phyloP scores from a whole-genome alignment of 148 eudicot genomes.

The Linanthus parryae region DNA sequence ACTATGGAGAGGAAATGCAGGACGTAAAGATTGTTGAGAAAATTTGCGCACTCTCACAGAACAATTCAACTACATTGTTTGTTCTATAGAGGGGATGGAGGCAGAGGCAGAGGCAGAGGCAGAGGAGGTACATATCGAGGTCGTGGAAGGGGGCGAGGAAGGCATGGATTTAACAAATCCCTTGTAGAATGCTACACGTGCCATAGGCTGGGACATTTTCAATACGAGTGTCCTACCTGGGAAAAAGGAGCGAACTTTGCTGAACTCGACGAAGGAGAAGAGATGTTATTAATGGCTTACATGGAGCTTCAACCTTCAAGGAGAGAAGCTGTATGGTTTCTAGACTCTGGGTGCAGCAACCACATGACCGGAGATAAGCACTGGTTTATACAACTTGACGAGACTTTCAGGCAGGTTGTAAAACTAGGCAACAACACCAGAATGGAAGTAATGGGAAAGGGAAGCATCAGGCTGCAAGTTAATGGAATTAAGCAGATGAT shows the following conservation, averaged over 20 bases:
- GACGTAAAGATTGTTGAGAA: no score
- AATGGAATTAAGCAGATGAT: neutral
- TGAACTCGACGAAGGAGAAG: neutral
- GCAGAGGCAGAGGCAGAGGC: no score
- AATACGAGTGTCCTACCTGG: no score
- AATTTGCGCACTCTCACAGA: no score
- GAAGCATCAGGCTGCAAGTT: neutral
- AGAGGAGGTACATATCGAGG: no score
- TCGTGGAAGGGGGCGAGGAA: no score
- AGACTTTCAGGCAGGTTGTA: neutral
- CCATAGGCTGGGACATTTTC: no score
- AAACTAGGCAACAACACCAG: neutral
- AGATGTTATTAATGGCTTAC: slow-evolving; percentile 1
- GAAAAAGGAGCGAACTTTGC: neutral
- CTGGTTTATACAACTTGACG: neutral
- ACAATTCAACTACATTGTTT: no score
- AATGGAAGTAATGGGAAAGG: neutral
- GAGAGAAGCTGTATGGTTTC: neutral
- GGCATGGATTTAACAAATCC: no score
- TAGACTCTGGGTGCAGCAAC: neutral
- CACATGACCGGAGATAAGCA: neutral
- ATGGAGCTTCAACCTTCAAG: neutral
- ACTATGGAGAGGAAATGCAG: no score
- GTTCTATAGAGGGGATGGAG: no score
- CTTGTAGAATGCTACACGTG: no score